These are phyloP conservation scores for Oryza coarctata DNA, from an alignment of 176 grass and related monocot species.

Conservation along the genomic window DNA sequence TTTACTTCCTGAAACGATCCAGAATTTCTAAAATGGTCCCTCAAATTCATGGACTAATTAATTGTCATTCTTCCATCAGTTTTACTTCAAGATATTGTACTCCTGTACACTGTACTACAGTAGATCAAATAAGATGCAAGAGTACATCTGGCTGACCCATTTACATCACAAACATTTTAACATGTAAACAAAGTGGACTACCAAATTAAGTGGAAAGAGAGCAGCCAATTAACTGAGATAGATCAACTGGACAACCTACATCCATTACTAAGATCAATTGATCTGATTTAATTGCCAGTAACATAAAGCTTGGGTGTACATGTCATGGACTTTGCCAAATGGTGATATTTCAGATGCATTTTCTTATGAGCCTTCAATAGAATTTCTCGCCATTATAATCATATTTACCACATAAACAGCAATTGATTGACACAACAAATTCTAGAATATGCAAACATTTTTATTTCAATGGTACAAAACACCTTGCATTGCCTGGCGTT, in stretches of 20 bases:
- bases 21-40: neutral
- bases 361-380: neutral
- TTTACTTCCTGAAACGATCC: neutral
- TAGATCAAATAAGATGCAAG: neutral
- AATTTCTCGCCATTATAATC: neutral
- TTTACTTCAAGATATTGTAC: neutral
- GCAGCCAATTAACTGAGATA: neutral
- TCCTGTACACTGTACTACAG: neutral
- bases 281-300: constrained; percentile 17
- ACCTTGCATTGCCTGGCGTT: neutral
- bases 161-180: neutral
- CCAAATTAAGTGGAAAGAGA: neutral
- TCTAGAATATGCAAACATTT: neutral
- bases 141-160: neutral
- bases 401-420: neutral
- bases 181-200: neutral
- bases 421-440: constrained; percentile 10
- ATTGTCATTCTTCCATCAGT: neutral
- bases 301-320: neutral
- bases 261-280: neutral
- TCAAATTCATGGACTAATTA: neutral
- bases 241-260: neutral
- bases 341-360: neutral
- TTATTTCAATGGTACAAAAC: neutral
- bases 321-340: neutral